Conservation (phyloP, 345 rosid genomes). For the Conringia planisiliqua region DNA sequence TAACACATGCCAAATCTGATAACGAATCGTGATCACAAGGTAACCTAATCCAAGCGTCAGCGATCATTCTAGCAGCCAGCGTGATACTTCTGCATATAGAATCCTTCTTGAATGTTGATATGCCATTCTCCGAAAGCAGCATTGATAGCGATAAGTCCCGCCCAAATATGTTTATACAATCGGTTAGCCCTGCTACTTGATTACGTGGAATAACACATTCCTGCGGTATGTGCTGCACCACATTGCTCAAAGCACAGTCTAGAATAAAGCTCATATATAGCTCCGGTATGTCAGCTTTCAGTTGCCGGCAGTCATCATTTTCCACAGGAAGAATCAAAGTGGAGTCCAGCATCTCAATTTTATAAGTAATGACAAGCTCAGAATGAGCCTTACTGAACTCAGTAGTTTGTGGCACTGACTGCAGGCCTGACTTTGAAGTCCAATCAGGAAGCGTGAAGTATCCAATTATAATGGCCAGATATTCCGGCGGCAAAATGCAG, state of each 20-base stretch:
- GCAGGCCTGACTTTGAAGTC: constrained; percentile 44
- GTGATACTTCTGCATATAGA: constrained; percentile 32
- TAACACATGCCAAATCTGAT: constrained; percentile 47
- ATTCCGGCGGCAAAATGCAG: constrained; percentile 70
- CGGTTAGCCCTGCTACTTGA: constrained; percentile 40
- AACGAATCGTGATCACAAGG: constrained; percentile 46
- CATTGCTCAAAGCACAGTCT: constrained; percentile 39
- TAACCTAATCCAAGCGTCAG: constrained; percentile 77
- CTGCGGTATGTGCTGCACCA: constrained; percentile 51
- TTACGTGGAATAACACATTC: constrained; percentile 48
- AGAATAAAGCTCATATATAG: constrained; percentile 46
- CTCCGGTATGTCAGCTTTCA: constrained; percentile 57
- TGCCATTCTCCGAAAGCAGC: constrained; percentile 43
- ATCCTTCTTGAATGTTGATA: constrained; percentile 32
- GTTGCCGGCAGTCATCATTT: constrained; percentile 42
- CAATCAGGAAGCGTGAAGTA: constrained; percentile 84
- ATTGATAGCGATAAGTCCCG: constrained; percentile 54
- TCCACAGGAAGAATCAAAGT: constrained; percentile 55
- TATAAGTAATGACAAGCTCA: constrained; percentile 42
- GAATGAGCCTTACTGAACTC: constrained; percentile 20
- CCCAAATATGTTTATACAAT: constrained; percentile 68
- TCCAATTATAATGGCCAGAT: constrained; percentile 73
- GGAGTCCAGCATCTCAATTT: constrained; percentile 76
- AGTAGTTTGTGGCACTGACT: constrained; percentile 31
- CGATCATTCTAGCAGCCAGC: constrained; percentile 53